Conservation (phyloP, 75 land plant genomes). For the Sequoia sempervirens region DNA sequence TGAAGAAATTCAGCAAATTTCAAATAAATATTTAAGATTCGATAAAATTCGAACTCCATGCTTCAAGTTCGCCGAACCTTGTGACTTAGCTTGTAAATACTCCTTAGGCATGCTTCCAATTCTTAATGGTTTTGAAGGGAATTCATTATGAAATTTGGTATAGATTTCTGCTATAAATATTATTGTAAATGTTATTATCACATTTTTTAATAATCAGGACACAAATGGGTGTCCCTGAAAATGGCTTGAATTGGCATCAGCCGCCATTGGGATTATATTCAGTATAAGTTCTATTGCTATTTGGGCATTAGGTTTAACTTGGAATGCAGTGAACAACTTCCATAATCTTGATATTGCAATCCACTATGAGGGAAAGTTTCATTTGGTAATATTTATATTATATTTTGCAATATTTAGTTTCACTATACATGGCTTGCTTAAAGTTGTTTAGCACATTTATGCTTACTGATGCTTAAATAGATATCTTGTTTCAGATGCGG, state of each 20-base stretch:
- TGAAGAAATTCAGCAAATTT: too few species aligned
- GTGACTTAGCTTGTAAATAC: not conserved
- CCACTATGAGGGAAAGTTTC: not conserved
- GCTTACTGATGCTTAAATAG: conserved; percentile 3
- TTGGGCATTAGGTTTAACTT: not conserved
- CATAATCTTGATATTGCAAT: not conserved
- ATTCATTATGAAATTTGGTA: not conserved
- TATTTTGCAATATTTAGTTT: not conserved
- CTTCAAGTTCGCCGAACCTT: too few species aligned
- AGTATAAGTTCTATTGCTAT: not conserved
- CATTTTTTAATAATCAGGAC: not conserved
- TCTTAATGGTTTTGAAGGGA: not conserved
- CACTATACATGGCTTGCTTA: not conserved
- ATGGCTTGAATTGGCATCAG: not conserved
- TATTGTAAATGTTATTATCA: not conserved
- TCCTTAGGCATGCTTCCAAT: not conserved
- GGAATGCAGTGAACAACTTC: not conserved
- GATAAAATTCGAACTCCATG: too few species aligned
- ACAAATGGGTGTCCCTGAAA: not conserved
- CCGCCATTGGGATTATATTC: not conserved
- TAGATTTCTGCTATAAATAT: not conserved
- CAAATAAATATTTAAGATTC: too few species aligned
- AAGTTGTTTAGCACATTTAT: not conserved
- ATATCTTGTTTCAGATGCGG: conserved; percentile 34
- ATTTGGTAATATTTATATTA: not conserved